Evolutionary conservation across 768 basidiomycete species (phyloP).

Genomic region (Calocybe gangraenosa): DNA sequence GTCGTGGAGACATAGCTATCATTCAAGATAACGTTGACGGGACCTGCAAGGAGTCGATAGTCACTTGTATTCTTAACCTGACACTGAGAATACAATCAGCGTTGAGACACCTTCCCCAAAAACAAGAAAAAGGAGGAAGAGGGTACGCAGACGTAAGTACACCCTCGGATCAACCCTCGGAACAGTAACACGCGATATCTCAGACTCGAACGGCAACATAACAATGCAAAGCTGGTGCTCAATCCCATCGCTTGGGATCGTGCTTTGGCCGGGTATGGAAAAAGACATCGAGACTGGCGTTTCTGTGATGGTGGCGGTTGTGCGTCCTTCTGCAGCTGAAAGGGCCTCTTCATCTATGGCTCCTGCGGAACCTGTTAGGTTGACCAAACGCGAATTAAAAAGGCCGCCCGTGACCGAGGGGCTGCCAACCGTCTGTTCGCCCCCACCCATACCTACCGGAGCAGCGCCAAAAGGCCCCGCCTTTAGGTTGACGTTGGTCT

Average conservation of each 20-base stretch:
- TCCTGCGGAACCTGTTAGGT: no score
- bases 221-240: conserved; percentile 54
- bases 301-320: conserved; percentile 44
- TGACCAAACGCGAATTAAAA: no score
- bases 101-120: no score
- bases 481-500: no score
- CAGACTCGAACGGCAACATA: conserved; percentile 40
- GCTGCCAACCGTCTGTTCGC: no score
- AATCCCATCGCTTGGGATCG: conserved; percentile 50
- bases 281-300: conserved; percentile 51
- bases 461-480: no score
- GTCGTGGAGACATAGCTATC: conserved; percentile 56
- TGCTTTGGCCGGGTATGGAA: conserved; percentile 44
- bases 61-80: conserved; percentile 55
- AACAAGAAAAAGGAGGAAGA: no score
- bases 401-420: no score
- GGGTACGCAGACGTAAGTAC: conserved; percentile 41
- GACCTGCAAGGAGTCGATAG: conserved; percentile 51
- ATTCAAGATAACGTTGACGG: conserved; percentile 51
- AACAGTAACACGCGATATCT: conserved; percentile 42
- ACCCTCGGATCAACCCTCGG: conserved; percentile 46
- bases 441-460: no score
- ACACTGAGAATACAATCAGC: conserved; percentile 31
- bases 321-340: no score
- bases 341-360: no score